These are phyloP conservation scores for Cutaneotrichosporon arboriforme DNA, from an alignment of 1,284 basidiomycete species.

Conservation along the genomic window DNA sequence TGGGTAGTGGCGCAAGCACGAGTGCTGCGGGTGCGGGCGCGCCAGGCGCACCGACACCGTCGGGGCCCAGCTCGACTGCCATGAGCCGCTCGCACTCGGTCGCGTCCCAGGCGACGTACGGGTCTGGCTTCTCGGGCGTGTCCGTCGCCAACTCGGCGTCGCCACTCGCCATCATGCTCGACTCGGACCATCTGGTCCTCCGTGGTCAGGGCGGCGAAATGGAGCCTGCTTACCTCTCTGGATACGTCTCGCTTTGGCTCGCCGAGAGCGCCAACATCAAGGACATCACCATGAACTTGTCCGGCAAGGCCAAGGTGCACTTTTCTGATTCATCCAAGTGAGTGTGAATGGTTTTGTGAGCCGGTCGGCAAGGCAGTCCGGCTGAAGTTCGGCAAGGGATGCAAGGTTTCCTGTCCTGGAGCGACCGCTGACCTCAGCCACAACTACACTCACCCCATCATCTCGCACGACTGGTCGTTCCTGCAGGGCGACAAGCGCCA, in stretches of 20 bases:
- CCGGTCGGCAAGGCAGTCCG: no score
- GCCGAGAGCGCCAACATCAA: conserved; percentile 75
- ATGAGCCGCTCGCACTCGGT: not conserved
- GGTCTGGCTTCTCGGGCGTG: no score
- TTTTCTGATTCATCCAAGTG: conserved; percentile 61
- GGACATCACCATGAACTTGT: conserved; percentile 75
- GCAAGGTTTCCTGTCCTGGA: not conserved
- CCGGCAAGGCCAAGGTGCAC: conserved; percentile 73
- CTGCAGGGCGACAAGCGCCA: conserved; percentile 62
- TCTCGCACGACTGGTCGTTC: conserved; percentile 72
- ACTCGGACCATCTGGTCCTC: conserved; percentile 63
- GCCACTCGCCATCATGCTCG: conserved; percentile 67
- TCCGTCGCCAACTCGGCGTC: no score
- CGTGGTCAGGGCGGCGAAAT: conserved; percentile 76
- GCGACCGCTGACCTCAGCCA: conserved; percentile 27
- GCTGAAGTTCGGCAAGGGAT: not conserved
- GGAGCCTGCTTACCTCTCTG: conserved; percentile 61
- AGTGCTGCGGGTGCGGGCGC: no score
- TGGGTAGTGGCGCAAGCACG: no score
- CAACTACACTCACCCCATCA: conserved; percentile 61
- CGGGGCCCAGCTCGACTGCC: not conserved
- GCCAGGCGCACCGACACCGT: not conserved
- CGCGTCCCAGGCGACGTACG: no score
- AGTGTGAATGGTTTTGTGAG: conserved; percentile 37
- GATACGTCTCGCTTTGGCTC: conserved; percentile 71